Evolutionary conservation across 148 eudicot species (phyloP), one percentile per base, ranked within the genome.

Genomic region (Diospyros lotus): DNA sequence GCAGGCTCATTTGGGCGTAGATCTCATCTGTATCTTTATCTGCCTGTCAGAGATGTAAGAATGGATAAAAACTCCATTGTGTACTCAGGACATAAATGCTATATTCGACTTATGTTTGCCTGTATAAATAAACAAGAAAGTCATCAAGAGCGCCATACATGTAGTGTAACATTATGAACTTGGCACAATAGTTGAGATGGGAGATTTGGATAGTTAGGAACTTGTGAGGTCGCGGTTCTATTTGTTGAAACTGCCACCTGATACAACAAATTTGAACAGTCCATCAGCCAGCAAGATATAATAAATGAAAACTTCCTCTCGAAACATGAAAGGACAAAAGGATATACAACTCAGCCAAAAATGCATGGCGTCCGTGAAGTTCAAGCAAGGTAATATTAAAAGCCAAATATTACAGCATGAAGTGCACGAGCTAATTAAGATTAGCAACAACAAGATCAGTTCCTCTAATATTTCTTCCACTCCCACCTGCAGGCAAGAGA

Each of bases 1-100:
- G 99, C 64, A 95, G 99, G 74, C 96, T 95, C 99, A 95, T 95
- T 77, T 95, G 99, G 41, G 99, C 96, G 73, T 87, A 95, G 67
- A 95, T 89, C 78, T 95, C 97, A 78, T 95, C 99, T 40, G 99
- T 95, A 12, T 95, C 99, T 80, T 85, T 93, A 73, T 95, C 99
- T 6, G 99, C 94, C 99, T 95, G 73, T 68, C 44, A 78, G 11
- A 77, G 9, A 76, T 44, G 14, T 18, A 78, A 8, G 39, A 9
- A 66, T 56, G 9, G 43, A 41, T 63, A 48, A 60, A 28, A n/a
- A 39, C 55, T 40, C 41, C 2, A 28, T 14, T 6, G 55, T 10
- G 18, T 1, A 39, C 42, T 52, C 4, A 12, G 59, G 14, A 69
- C 8, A 48, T 4, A 12, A 66, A 8, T 13, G 11, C 6, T 18